A percentile compares a stretch with the other conserved stretches of the same genome.
Conservation (phyloP, 2,329 filamentous ascomycete genomes). For the Coniochaeta sp. region DNA sequence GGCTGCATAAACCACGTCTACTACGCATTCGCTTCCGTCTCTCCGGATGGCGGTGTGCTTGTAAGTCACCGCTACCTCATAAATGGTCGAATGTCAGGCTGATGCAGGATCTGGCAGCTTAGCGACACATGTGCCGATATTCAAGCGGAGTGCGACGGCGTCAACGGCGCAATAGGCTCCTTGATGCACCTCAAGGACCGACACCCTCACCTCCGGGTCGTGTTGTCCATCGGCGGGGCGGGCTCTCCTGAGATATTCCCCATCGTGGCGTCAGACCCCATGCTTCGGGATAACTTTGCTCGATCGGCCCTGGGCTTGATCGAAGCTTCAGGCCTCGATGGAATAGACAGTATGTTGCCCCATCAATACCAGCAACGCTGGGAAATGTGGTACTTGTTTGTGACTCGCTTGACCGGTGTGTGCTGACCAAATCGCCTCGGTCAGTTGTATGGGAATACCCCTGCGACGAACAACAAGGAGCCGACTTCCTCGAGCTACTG, state of each 20-base stretch:
- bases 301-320: conserved; percentile 60
- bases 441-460: conserved; percentile 80
- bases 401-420: neutral
- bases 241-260: conserved; percentile 61
- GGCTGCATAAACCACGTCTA: conserved; percentile 75
- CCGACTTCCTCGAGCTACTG: conserved; percentile 64
- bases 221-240: conserved; percentile 70
- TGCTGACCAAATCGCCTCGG: neutral
- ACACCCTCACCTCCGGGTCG: conserved; percentile 64
- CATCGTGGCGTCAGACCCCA: conserved; percentile 53
- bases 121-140: conserved; percentile 75
- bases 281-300: conserved; percentile 62
- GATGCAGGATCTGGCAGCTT: conserved; percentile 39
- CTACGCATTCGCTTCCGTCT: conserved; percentile 74
- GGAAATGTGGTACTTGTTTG: neutral
- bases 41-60: conserved; percentile 65
- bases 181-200: conserved; percentile 66
- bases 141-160: conserved; percentile 64
- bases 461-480: conserved; percentile 55
- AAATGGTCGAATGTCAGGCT: neutral
- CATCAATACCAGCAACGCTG: no score
- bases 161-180: conserved; percentile 64
- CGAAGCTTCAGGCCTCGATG: conserved; percentile 64
- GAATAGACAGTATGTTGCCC: conserved; percentile 62
- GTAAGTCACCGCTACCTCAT: conserved; percentile 43